These are phyloP conservation scores for Talaromyces sp. DNA, from an alignment of 2,329 filamentous ascomycete species.

Conservation along the genomic window DNA sequence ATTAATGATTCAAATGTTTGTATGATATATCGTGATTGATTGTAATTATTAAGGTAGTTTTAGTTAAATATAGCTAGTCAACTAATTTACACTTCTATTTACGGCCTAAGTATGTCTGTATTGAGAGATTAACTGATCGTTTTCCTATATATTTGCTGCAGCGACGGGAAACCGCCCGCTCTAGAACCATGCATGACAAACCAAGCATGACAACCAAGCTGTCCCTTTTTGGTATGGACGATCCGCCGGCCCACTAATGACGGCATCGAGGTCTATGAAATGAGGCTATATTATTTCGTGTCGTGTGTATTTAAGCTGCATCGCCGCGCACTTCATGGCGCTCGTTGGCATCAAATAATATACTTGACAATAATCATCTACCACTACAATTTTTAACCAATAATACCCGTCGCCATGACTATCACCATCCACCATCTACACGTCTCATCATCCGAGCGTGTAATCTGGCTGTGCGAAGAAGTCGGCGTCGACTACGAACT, in stretches of 20 bases:
- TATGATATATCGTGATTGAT: too few species aligned
- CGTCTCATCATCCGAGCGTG: constrained; percentile 59
- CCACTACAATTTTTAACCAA: background rate
- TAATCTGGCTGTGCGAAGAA: constrained; percentile 63
- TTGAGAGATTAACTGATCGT: too few species aligned
- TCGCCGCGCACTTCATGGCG: background rate
- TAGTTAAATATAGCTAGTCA: too few species aligned
- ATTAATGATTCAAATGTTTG: too few species aligned
- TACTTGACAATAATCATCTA: background rate
- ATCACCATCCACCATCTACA: constrained; percentile 49
- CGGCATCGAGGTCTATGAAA: background rate
- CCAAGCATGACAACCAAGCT: too few species aligned
- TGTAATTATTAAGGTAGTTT: too few species aligned
- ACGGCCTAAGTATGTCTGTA: too few species aligned
- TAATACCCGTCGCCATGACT: background rate
- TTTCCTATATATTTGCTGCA: too few species aligned
- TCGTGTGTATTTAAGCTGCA: background rate
- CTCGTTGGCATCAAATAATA: background rate
- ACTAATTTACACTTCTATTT: too few species aligned
- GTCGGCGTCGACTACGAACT: constrained; percentile 53
- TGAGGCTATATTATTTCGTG: background rate
- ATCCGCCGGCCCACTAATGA: background rate
- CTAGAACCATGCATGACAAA: background rate
- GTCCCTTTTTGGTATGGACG: too few species aligned
- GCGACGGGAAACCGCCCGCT: background rate